Percentiles rank a stretch among this genome's conserved stretches.
Evolutionary conservation across 306 rosid species (phyloP).

Genomic region (Cucumis melo): DNA sequence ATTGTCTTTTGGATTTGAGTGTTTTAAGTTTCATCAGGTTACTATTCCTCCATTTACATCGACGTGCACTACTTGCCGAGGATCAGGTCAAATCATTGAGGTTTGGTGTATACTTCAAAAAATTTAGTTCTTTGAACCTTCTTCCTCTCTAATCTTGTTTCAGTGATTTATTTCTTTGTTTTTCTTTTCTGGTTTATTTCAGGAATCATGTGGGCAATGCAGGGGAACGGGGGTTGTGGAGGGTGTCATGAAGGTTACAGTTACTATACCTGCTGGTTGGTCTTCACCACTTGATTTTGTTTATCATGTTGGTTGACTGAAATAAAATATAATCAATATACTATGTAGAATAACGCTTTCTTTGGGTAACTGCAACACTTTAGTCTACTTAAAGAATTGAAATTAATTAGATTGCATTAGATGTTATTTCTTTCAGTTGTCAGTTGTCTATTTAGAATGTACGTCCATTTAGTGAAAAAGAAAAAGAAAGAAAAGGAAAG

Average conservation of each 20-base stretch:
- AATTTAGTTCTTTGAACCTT: constrained; percentile 3
- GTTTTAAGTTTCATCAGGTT: constrained; percentile 37
- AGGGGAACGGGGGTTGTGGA: constrained; percentile 78
- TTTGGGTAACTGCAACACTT: neutral
- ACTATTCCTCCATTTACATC: constrained; percentile 93
- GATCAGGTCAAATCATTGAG: constrained; percentile 63
- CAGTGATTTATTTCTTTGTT: constrained; percentile 14
- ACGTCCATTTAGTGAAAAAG: neutral
- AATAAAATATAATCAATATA: neutral
- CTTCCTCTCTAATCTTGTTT: constrained; percentile 3
- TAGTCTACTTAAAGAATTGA: neutral
- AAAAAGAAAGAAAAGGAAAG: neutral
- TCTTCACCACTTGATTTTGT: constrained; percentile 3
- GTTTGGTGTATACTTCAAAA: constrained; percentile 21
- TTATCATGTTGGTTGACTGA: neutral
- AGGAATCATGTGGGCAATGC: constrained; percentile 63
- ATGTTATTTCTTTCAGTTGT: neutral
- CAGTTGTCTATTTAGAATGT: neutral
- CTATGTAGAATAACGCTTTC: neutral
- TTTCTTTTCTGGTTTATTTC: constrained; percentile 9
- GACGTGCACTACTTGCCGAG: constrained; percentile 77
- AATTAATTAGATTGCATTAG: neutral
- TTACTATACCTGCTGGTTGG: constrained; percentile 91
- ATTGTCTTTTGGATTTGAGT: neutral
- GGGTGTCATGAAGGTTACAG: constrained; percentile 67